phyloP scores from a whole-genome alignment of 768 basidiomycete species.

The Panellus pusillus region DNA sequence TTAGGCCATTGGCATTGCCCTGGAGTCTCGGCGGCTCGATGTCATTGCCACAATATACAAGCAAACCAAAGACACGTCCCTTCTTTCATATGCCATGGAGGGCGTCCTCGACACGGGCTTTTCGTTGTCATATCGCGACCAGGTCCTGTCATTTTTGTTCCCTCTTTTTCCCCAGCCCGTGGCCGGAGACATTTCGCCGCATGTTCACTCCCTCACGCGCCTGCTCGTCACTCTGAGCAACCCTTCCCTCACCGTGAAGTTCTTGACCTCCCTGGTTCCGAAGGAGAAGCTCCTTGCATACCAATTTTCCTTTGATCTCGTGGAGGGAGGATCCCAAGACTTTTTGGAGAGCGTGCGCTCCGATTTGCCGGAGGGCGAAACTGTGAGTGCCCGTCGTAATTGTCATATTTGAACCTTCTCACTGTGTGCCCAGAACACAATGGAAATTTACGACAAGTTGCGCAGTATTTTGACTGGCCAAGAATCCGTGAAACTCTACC shows the following conservation, averaged over 20 bases:
- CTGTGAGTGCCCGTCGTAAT: slow-evolving; percentile 40
- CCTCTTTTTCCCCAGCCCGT: slow-evolving; percentile 83
- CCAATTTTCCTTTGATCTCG: slow-evolving; percentile 94
- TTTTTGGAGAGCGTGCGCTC: slow-evolving; percentile 78
- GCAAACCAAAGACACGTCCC: slow-evolving; percentile 68
- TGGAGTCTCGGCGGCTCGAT: slow-evolving; percentile 88
- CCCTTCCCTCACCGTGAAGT: slow-evolving; percentile 71
- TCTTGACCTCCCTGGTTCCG: slow-evolving; percentile 70
- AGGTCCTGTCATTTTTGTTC: slow-evolving; percentile 75
- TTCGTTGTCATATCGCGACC: slow-evolving; percentile 80
- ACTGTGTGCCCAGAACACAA: slow-evolving; percentile 48
- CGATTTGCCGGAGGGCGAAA: slow-evolving; percentile 66
- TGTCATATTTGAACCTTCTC: not conserved
- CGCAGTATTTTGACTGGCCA: slow-evolving; percentile 86
- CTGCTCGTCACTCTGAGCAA: slow-evolving; percentile 87
- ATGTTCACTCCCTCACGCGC: slow-evolving; percentile 81
- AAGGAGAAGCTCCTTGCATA: slow-evolving; percentile 80
- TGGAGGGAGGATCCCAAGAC: slow-evolving; percentile 91
- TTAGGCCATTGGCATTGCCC: slow-evolving; percentile 92
- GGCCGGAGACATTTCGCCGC: slow-evolving; percentile 69
- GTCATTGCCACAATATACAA: slow-evolving; percentile 78
- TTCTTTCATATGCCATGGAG: slow-evolving; percentile 91
- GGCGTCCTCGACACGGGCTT: slow-evolving; percentile 89
- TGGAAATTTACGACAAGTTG: slow-evolving; percentile 69
- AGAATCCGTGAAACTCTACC: slow-evolving; percentile 88